A percentile compares a stretch with the other conserved stretches of the same genome.
Evolutionary conservation across 352 stramenopile genomes (phyloP).

Genomic region (Pythium pyrilobum): DNA sequence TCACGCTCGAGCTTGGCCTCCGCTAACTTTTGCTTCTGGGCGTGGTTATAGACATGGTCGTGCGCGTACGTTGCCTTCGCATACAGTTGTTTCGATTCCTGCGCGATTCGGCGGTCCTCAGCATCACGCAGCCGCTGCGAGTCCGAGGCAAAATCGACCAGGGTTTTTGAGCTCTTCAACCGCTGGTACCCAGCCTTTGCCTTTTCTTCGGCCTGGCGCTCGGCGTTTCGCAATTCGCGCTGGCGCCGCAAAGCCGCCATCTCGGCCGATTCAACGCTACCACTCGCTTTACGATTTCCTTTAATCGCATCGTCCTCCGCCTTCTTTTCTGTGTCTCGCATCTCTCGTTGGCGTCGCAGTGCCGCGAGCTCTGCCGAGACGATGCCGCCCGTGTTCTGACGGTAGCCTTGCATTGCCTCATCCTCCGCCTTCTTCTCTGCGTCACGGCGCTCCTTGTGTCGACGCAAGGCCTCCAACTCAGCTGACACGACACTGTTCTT

Average conservation of each 20-base stretch:
- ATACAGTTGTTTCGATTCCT: constrained; percentile 32
- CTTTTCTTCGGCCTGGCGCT: constrained; percentile 37
- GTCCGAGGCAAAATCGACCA: constrained; percentile 43
- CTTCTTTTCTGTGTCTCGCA: constrained; percentile 36
- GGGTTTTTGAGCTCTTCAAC: constrained; percentile 39
- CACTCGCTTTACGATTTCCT: constrained; percentile 12
- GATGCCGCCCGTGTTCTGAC: neutral
- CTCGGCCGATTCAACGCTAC: constrained; percentile 19
- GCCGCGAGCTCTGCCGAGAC: constrained; percentile 20
- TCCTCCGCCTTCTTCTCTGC: constrained; percentile 39
- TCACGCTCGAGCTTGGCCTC: constrained; percentile 20
- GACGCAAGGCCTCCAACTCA: constrained; percentile 25
- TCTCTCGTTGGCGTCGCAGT: constrained; percentile 34
- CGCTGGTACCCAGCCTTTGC: constrained; percentile 21
- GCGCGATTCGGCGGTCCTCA: constrained; percentile 27
- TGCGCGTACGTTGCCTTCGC: constrained; percentile 35
- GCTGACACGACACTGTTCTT: constrained; percentile 7
- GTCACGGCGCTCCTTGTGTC: constrained; percentile 31
- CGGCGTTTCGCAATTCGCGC: constrained; percentile 30
- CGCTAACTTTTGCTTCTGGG: constrained; percentile 42
- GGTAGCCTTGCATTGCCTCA: constrained; percentile 27
- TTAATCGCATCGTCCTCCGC: constrained; percentile 36
- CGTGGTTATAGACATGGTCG: constrained; percentile 47
- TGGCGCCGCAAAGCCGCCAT: constrained; percentile 27
- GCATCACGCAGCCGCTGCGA: constrained; percentile 19